phyloP scores from a whole-genome alignment of 2,329 filamentous ascomycete species.

The Myriosclerotinia curreyana region DNA sequence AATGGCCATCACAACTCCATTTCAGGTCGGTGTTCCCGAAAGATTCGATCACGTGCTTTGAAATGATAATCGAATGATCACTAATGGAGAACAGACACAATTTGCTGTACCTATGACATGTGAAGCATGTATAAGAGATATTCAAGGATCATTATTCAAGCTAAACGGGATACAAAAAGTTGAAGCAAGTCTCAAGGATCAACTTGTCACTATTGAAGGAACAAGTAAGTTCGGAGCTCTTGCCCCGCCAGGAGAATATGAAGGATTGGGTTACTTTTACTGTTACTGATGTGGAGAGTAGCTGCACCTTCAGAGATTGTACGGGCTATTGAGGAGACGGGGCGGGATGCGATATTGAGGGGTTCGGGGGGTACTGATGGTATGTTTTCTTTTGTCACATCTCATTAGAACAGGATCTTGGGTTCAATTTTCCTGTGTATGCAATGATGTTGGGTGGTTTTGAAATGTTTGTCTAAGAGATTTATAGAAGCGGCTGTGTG shows the following conservation, averaged over 20 bases:
- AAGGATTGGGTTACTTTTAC: neutral
- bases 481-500: slow-evolving; percentile 75
- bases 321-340: slow-evolving; percentile 80
- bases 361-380: slow-evolving; percentile 84
- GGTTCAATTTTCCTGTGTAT: neutral
- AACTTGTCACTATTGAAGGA: slow-evolving; percentile 81
- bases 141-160: slow-evolving; percentile 74
- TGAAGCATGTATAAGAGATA: slow-evolving; percentile 80
- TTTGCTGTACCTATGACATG: slow-evolving; percentile 95
- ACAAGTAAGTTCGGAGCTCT: slow-evolving; percentile 57
- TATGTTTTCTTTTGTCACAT: slow-evolving; percentile 46
- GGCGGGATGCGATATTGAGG: slow-evolving; percentile 88
- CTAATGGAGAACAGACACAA: slow-evolving; percentile 61
- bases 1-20: slow-evolving; percentile 40
- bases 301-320: slow-evolving; percentile 89
- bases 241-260: slow-evolving; percentile 37
- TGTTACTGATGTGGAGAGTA: slow-evolving; percentile 36
- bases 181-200: slow-evolving; percentile 75
- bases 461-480: slow-evolving; percentile 10
- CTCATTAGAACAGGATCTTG: slow-evolving; percentile 16
- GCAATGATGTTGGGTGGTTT: slow-evolving; percentile 1
- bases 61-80: neutral
- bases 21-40: slow-evolving; percentile 36
- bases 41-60: slow-evolving; percentile 30
- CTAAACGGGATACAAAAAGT: slow-evolving; percentile 79